Percentiles rank a stretch among this genome's conserved stretches.
Evolutionary conservation across 129 eudicot genomes (phyloP).

Genomic region (Arctium lappa): DNA sequence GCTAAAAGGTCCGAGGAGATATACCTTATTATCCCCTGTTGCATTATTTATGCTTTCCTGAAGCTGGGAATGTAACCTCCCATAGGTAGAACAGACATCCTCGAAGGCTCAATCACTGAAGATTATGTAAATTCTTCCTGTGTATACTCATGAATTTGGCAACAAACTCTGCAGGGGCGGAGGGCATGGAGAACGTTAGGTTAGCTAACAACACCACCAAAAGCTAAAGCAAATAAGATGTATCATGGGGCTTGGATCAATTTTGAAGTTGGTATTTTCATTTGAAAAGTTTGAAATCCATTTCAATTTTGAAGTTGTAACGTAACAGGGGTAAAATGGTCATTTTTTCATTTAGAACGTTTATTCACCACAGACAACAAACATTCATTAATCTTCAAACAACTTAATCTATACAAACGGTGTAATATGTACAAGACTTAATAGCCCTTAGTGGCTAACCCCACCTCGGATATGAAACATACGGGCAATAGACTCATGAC

Average conservation of each 20-base stretch:
- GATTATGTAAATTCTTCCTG: conserved; percentile 58
- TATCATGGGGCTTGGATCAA: too few species aligned
- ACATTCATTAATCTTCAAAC: background rate
- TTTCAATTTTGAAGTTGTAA: background rate
- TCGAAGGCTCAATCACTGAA: conserved; percentile 14
- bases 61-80: background rate
- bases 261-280: background rate
- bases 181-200: background rate
- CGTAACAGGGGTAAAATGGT: background rate
- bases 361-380: background rate
- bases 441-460: background rate
- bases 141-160: conserved; percentile 83
- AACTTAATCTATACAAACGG: background rate
- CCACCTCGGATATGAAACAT: background rate
- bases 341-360: background rate
- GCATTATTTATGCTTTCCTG: conserved; percentile 8
- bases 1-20: conserved; percentile 15
- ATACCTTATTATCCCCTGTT: conserved; percentile 14
- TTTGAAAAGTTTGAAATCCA: background rate
- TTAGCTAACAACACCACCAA: background rate
- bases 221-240: background rate
- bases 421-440: too few species aligned
- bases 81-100: background rate
- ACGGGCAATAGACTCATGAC: background rate
- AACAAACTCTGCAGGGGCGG: conserved; percentile 57